Evolutionary conservation across 108 stramenopile genomes (phyloP).

Genomic region (Asterionellopsis glacialis): DNA sequence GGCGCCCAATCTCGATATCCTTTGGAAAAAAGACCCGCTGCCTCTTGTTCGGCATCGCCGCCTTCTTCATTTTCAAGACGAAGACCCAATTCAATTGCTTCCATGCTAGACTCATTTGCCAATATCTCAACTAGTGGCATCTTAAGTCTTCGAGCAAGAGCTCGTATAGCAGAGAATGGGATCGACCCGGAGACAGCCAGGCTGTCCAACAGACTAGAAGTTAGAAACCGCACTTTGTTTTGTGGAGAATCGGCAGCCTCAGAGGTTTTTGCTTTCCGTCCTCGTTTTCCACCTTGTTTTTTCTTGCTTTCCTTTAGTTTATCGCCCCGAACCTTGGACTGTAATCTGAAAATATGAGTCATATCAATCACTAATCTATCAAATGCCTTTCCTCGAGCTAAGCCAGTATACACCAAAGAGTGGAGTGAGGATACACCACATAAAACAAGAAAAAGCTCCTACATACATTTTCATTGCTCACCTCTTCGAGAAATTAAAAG

Average conservation of each 20-base stretch:
- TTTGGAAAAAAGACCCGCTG: neutral
- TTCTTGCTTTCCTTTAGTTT: conserved; percentile 9
- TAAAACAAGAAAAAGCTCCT: no score
- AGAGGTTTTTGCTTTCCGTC: conserved; percentile 13
- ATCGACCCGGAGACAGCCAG: conserved; percentile 34
- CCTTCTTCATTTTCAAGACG: conserved; percentile 27
- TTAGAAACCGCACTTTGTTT: neutral
- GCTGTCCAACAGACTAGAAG: neutral
- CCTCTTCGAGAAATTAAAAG: no score
- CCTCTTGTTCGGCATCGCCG: neutral
- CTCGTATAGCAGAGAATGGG: conserved; percentile 61
- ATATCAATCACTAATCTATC: conserved; percentile 71
- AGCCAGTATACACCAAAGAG: conserved; percentile 39
- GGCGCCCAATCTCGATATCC: conserved; percentile 68
- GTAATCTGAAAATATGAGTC: conserved; percentile 36
- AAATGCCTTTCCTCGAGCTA: conserved; percentile 77
- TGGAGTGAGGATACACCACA: conserved; percentile 6
- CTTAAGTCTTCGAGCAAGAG: conserved; percentile 58
- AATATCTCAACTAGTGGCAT: conserved; percentile 47
- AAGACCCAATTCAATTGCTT: conserved; percentile 48
- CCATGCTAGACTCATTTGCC: conserved; percentile 17
- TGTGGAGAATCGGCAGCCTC: conserved; percentile 12
- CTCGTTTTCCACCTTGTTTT: conserved; percentile 4
- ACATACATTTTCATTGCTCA: no score
- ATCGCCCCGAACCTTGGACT: conserved; percentile 13